Conservation (phyloP, 2,329 filamentous ascomycete species). For the Coniochaeta hoffmannii region DNA sequence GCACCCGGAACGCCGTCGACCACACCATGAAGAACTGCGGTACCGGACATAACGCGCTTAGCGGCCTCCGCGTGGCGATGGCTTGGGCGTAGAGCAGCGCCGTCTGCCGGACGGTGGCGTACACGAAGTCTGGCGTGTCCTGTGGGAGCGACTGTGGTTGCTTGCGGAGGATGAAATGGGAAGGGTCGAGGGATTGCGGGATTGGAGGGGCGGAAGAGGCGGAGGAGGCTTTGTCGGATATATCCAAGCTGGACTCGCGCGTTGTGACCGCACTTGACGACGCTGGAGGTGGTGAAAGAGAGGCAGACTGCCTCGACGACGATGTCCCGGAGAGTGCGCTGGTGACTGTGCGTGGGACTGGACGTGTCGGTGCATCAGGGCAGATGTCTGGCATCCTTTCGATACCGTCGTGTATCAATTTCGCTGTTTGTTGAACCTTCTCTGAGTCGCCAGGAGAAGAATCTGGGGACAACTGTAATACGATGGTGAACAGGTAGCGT, state of each 20-base stretch:
- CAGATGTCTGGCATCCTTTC: constrained; percentile 15
- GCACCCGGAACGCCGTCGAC: constrained; percentile 38
- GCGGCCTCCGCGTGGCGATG: constrained; percentile 32
- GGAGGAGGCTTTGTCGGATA: not conserved
- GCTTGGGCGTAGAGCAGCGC: constrained; percentile 41
- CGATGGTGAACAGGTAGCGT: constrained; percentile 35
- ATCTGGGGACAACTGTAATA: constrained; percentile 28
- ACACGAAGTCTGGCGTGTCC: constrained; percentile 32
- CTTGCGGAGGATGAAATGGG: not conserved
- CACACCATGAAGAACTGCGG: constrained; percentile 36
- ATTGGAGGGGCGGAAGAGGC: not conserved
- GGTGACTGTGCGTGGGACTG: not conserved
- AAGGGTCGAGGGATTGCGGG: constrained; percentile 4
- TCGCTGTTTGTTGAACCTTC: constrained; percentile 29
- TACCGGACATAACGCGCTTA: constrained; percentile 30
- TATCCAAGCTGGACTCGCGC: not conserved
- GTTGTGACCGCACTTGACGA: not conserved
- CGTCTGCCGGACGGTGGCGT: constrained; percentile 36
- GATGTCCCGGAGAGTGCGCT: not conserved
- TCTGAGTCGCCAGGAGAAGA: constrained; percentile 27
- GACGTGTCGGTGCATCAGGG: not conserved
- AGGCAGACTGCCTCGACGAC: not conserved
- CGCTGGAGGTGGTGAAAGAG: not conserved
- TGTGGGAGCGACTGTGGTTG: not conserved
- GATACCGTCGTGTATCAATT: constrained; percentile 32